Conservation (phyloP, 139 green algal species). For the Chlamydomonas sphaeroides region DNA sequence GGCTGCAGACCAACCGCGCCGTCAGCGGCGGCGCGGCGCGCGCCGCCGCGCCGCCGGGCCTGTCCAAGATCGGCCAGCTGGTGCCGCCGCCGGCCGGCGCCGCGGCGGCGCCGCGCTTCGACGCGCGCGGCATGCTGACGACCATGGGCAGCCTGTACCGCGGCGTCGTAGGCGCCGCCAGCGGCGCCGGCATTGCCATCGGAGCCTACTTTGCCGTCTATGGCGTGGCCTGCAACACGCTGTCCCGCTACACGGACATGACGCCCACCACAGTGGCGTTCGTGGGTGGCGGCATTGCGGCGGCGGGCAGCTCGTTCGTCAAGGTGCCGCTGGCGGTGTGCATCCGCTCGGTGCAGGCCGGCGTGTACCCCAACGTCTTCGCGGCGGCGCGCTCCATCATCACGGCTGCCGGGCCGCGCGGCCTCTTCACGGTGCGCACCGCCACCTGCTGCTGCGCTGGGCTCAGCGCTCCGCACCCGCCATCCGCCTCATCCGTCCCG, state of each 20-base stretch:
- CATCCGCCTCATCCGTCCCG: too few species aligned
- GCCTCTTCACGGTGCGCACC: conserved; percentile 87
- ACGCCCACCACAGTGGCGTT: conserved; percentile 74
- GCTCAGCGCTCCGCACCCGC: too few species aligned
- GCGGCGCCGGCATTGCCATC: conserved; percentile 93
- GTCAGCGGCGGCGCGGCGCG: background rate
- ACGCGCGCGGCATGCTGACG: background rate
- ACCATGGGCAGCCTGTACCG: conserved; percentile 77
- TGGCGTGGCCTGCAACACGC: conserved; percentile 74
- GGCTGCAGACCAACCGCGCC: conserved; percentile 67
- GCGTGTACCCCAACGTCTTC: conserved; percentile 83
- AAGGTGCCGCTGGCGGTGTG: conserved; percentile 88
- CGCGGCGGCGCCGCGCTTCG: background rate
- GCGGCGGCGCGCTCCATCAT: conserved; percentile 68
- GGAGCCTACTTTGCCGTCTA: conserved; percentile 96
- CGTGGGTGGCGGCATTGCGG: conserved; percentile 77
- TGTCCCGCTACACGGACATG: conserved; percentile 63
- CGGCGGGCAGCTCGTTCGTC: conserved; percentile 81
- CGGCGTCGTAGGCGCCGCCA: conserved; percentile 89
- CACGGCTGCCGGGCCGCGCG: conserved; percentile 64
- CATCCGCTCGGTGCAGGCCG: conserved; percentile 86
- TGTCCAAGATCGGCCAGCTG: conserved; percentile 75
- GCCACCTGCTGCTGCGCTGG: too few species aligned
- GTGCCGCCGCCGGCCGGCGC: conserved; percentile 58
- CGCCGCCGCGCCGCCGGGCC: conserved; percentile 19